A percentile compares a stretch with the other conserved stretches of the same genome.
Conservation (phyloP, 2,329 filamentous ascomycete species). For the Leptographium wingfieldii region DNA sequence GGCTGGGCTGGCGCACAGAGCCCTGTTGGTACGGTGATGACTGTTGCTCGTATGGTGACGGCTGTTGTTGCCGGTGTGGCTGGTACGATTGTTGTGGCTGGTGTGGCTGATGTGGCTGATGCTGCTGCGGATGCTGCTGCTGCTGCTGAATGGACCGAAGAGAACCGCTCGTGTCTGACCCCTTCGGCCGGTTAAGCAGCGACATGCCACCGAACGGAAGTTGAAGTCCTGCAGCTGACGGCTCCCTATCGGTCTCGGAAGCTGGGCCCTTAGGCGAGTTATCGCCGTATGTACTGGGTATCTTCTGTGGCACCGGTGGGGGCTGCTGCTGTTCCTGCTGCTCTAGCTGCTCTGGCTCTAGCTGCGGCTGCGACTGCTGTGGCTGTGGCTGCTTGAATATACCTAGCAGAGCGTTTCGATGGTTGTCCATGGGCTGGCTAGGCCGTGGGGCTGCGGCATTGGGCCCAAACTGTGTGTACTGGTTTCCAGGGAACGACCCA, state of each 20-base stretch:
- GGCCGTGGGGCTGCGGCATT: not conserved
- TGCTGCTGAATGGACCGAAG: not conserved
- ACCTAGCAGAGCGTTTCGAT: constrained; percentile 10
- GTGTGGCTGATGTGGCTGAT: not conserved
- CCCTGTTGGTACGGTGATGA: not conserved
- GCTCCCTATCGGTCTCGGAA: constrained; percentile 14
- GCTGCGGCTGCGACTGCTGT: not conserved
- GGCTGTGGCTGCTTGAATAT: constrained; percentile 32
- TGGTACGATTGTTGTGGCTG: not conserved
- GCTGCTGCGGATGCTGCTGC: not conserved
- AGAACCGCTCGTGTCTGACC: constrained; percentile 1
- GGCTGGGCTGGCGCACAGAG: not conserved
- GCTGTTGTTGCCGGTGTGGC: not conserved
- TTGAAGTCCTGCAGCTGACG: constrained; percentile 20
- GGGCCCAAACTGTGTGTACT: not conserved
- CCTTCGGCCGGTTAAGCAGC: constrained; percentile 24
- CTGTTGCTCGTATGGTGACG: not conserved
- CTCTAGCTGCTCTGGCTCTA: not conserved
- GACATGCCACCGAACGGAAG: constrained; percentile 27
- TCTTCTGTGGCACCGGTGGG: constrained; percentile 6
- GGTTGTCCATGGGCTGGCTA: constrained; percentile 6
- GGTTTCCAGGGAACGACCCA: not conserved
- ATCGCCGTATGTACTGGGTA: not conserved
- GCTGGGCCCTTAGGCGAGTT: constrained; percentile 15
- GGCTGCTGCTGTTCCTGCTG: constrained; percentile 8